phyloP scores from a whole-genome alignment of 495 filamentous ascomycete species.

The Xanthoparmelia taractica region DNA sequence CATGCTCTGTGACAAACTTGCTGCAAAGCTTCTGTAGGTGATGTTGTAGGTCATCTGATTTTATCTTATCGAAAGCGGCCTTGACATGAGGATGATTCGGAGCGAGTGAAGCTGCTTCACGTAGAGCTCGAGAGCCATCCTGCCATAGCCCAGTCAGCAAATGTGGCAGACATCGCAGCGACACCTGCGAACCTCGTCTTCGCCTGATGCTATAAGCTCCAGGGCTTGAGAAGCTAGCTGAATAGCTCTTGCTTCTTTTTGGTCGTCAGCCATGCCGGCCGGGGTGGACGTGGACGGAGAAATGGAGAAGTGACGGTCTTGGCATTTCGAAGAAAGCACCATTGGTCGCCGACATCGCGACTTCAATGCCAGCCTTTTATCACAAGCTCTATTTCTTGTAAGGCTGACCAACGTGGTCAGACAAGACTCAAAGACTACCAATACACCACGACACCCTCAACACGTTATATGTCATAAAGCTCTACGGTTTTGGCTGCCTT shows the following conservation, averaged over 20 bases:
- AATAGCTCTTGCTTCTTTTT: conserved; percentile 43
- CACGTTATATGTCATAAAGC: too few species aligned
- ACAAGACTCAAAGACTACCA: too few species aligned
- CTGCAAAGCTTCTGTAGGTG: conserved; percentile 47
- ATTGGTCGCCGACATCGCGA: not conserved
- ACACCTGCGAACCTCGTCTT: conserved; percentile 39
- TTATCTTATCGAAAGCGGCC: conserved; percentile 44
- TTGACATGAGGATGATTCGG: conserved; percentile 49
- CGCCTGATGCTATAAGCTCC: conserved; percentile 43
- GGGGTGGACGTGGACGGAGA: not conserved
- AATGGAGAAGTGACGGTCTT: not conserved
- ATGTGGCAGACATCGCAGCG: conserved; percentile 15
- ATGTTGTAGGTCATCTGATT: conserved; percentile 41
- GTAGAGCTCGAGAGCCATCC: conserved; percentile 52
- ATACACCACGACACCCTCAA: too few species aligned
- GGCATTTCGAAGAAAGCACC: not conserved
- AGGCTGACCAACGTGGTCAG: too few species aligned
- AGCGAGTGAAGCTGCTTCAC: conserved; percentile 56
- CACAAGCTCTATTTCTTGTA: too few species aligned
- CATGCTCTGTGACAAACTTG: conserved; percentile 43
- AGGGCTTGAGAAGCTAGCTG: conserved; percentile 44
- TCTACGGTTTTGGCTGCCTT: too few species aligned
- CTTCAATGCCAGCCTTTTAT: not conserved
- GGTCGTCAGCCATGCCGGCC: conserved; percentile 39
- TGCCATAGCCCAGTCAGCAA: conserved; percentile 27